A percentile compares a stretch with the other conserved stretches of the same genome.
These are phyloP conservation scores for Volvox carteri DNA, from an alignment of 163 green algal species.

Conservation along the genomic window DNA sequence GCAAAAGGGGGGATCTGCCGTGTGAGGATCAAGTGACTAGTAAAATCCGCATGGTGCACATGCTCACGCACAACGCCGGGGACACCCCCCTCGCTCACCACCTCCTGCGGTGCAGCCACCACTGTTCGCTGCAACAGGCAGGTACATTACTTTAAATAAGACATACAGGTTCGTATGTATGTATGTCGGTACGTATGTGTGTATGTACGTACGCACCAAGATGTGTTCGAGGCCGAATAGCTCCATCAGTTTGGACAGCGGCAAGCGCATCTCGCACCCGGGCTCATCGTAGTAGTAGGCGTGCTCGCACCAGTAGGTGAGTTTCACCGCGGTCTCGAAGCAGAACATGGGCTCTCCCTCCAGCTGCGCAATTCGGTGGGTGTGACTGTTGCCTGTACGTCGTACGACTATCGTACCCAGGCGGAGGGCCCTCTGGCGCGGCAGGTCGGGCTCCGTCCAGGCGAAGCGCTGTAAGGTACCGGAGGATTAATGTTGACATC, in stretches of 20 bases:
- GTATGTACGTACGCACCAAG: neutral
- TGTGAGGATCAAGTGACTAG: neutral
- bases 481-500: no score
- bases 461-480: constrained; percentile 18
- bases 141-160: no score
- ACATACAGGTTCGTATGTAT: neutral
- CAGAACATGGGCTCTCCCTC: constrained; percentile 43
- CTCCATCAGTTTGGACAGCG: constrained; percentile 25
- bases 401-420: neutral
- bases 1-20: neutral
- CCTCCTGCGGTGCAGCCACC: no score
- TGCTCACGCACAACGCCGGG: no score
- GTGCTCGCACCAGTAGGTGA: constrained; percentile 50
- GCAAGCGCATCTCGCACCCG: constrained; percentile 7
- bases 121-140: no score
- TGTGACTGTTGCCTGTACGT: no score
- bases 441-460: constrained; percentile 42
- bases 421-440: neutral
- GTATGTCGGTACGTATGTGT: neutral
- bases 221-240: constrained; percentile 33
- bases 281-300: constrained; percentile 50
- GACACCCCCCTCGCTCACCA: no score
- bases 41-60: neutral
- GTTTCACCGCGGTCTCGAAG: constrained; percentile 42
- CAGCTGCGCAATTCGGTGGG: neutral